These are phyloP conservation scores for Apiotrichum mycotoxinovorans DNA, from an alignment of 1,284 basidiomycete genomes.

Conservation along the genomic window DNA sequence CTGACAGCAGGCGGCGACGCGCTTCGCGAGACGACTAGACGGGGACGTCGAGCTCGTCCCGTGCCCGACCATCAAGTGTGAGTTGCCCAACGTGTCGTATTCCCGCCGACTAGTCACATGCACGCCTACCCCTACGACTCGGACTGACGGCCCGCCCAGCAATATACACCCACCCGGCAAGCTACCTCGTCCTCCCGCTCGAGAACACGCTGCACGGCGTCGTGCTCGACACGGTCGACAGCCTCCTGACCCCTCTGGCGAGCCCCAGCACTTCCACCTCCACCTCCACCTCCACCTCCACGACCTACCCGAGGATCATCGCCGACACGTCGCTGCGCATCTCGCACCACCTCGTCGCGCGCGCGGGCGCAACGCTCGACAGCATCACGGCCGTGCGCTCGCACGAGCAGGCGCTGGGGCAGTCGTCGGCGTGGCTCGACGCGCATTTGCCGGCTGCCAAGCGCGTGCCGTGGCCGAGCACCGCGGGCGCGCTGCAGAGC, in stretches of 20 bases:
- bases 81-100: too few species aligned
- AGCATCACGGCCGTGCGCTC: slow-evolving; percentile 41
- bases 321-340: slow-evolving; percentile 32
- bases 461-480: slow-evolving; percentile 32
- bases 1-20: slow-evolving; percentile 19
- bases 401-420: slow-evolving; percentile 51
- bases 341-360: slow-evolving; percentile 43
- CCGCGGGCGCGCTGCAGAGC: slow-evolving; percentile 40
- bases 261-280: too few species aligned
- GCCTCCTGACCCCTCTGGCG: slow-evolving; percentile 22
- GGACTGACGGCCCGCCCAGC: too few species aligned
- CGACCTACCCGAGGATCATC: slow-evolving; percentile 4
- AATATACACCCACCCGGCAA: slow-evolving; percentile 25
- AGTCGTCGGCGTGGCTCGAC: slow-evolving; percentile 39
- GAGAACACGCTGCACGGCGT: slow-evolving; percentile 49
- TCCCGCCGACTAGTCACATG: too few species aligned
- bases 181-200: slow-evolving; percentile 43
- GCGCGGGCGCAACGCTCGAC: slow-evolving; percentile 27
- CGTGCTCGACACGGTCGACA: slow-evolving; percentile 47
- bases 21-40: slow-evolving; percentile 16
- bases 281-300: neutral
- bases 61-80: slow-evolving; percentile 35
- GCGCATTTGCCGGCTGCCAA: slow-evolving; percentile 33
- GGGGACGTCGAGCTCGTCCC: slow-evolving; percentile 24
- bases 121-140: neutral